Conservation (phyloP, 75 land plant species). For the Chamaecyparis obtusa region DNA sequence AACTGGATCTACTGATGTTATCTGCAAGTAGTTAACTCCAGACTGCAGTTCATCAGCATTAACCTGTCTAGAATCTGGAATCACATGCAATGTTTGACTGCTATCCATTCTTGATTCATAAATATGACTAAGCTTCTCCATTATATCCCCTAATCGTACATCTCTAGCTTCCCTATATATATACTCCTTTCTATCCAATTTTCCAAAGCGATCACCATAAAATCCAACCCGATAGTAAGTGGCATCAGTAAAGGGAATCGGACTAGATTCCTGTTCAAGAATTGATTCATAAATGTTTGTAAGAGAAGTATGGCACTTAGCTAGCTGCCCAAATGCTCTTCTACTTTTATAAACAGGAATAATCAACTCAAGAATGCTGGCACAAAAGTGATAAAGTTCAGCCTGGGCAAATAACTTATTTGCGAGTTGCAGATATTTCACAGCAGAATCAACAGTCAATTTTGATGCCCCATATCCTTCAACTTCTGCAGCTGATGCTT, state of each 20-base stretch:
- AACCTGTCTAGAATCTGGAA: slow-evolving; percentile 98
- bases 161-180: slow-evolving; percentile 96
- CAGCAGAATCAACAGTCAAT: slow-evolving; percentile 98
- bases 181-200: slow-evolving; percentile 83
- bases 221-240: slow-evolving; percentile 99
- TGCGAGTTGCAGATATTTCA: slow-evolving; percentile 95
- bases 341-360: slow-evolving; percentile 97
- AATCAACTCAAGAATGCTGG: slow-evolving; percentile 89
- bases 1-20: slow-evolving; percentile 97
- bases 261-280: slow-evolving; percentile 94
- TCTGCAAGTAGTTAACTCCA: slow-evolving; percentile 92
- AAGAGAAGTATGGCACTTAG: slow-evolving; percentile 92
- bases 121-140: slow-evolving; percentile 94
- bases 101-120: slow-evolving; percentile 88
- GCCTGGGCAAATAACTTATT: slow-evolving; percentile 97
- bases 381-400: slow-evolving; percentile 96
- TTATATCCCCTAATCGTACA: slow-evolving; percentile 94
- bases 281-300: slow-evolving; percentile 92
- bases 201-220: slow-evolving; percentile 91
- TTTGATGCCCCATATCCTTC: slow-evolving; percentile 99
- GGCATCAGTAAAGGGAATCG: slow-evolving; percentile 96
- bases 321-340: slow-evolving; percentile 87
- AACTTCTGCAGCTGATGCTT: slow-evolving; percentile 96
- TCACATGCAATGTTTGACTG: slow-evolving; percentile 85
- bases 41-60: slow-evolving; percentile 87